A percentile compares a stretch with the other conserved stretches of the same genome.
Evolutionary conservation across 2,329 filamentous ascomycete species (phyloP).

Genomic region (Pseudonectria foliicola): DNA sequence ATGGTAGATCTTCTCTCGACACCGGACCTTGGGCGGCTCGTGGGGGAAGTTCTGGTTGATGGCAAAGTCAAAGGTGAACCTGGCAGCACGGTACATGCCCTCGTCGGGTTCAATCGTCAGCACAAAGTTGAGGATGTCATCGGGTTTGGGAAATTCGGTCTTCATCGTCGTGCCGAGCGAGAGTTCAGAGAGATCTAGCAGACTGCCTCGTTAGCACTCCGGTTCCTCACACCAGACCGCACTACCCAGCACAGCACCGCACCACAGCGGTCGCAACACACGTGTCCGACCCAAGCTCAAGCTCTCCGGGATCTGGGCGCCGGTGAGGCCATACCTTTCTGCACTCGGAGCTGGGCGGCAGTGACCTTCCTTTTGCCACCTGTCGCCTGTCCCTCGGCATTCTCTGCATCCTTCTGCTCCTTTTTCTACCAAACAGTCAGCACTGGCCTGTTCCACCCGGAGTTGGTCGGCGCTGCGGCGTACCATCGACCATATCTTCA

Average conservation of each 20-base stretch:
- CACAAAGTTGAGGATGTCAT: conserved; percentile 79
- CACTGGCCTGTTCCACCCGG: background rate
- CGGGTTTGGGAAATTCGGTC: conserved; percentile 72
- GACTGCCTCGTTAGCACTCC: background rate
- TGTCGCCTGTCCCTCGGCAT: conserved; percentile 62
- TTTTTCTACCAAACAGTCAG: conserved; percentile 61
- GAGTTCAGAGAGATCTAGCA: conserved; percentile 69
- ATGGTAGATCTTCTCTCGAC: conserved; percentile 97
- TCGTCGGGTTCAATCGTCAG: conserved; percentile 81
- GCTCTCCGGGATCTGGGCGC: background rate
- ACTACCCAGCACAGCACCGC: too few species aligned
- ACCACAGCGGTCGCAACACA: too few species aligned
- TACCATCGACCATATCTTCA: conserved; percentile 99
- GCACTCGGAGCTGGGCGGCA: conserved; percentile 86
- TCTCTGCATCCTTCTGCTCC: conserved; percentile 90
- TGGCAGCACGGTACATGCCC: conserved; percentile 78
- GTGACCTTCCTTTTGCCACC: conserved; percentile 95
- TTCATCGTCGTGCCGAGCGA: conserved; percentile 74
- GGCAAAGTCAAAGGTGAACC: conserved; percentile 82
- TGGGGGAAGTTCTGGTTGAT: conserved; percentile 96
- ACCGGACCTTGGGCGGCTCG: conserved; percentile 95
- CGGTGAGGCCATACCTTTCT: conserved; percentile 64
- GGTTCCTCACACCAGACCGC: background rate
- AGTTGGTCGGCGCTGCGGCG: conserved; percentile 1
- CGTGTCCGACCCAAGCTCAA: too few species aligned